These are phyloP conservation scores for Fomitiporia mediterranea DNA, from an alignment of 1,284 basidiomycete genomes.

Conservation along the genomic window DNA sequence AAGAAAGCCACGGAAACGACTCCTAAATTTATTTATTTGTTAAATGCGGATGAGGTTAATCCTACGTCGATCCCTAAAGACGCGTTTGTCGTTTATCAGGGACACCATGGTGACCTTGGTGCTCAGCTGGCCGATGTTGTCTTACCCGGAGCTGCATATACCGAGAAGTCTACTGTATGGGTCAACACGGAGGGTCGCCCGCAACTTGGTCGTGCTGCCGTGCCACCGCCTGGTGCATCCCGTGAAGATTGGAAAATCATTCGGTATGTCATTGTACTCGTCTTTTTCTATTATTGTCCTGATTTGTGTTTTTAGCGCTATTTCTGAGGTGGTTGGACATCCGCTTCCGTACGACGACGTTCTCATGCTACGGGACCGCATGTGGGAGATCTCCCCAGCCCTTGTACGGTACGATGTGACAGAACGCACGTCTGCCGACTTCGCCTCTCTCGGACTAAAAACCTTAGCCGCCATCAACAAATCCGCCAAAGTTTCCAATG, in stretches of 20 bases:
- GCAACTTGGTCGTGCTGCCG: conserved; percentile 89
- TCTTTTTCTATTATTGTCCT: neutral
- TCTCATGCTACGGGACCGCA: conserved; percentile 82
- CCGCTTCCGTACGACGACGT: conserved; percentile 92
- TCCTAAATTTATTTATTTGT: conserved; percentile 96
- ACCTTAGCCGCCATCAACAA: conserved; percentile 48
- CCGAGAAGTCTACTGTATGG: conserved; percentile 94
- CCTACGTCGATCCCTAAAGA: conserved; percentile 88
- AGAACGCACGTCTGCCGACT: conserved; percentile 73
- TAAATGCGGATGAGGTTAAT: conserved; percentile 94
- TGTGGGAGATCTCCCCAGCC: conserved; percentile 96
- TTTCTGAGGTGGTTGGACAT: conserved; percentile 82
- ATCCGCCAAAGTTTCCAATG: conserved; percentile 54
- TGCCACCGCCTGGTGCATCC: conserved; percentile 91
- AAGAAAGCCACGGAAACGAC: conserved; percentile 68
- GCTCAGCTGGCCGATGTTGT: conserved; percentile 97
- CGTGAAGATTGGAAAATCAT: conserved; percentile 99
- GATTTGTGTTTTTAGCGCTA: conserved; percentile 48
- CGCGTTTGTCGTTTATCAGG: conserved; percentile 99
- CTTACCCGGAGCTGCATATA: conserved; percentile 91
- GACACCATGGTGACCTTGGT: conserved; percentile 96
- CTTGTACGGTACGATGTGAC: conserved; percentile 84
- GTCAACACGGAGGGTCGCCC: conserved; percentile 96
- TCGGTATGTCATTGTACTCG: conserved; percentile 49
- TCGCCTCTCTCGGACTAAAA: conserved; percentile 70